Evolutionary conservation across 2,329 filamentous ascomycete genomes (phyloP), one percentile per base, ranked within the genome.

Genomic region (Diplocarpon mali): DNA sequence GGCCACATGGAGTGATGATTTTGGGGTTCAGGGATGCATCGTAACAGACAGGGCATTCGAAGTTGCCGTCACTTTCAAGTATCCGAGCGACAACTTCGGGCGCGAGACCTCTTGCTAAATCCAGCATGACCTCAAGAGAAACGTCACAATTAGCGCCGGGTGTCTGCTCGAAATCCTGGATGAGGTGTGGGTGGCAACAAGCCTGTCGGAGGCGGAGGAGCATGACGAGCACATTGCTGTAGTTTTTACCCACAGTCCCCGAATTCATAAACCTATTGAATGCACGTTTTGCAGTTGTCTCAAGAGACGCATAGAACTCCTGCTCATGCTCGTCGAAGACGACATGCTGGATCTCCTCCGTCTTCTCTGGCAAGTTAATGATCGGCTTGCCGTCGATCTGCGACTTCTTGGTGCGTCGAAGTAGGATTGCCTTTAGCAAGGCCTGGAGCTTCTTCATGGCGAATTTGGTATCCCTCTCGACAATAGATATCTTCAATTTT

Each of bases 41-140:
- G 47, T 84, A 80, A 61, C 88, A 95, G 15, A 92, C 79, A 0
- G 85, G 85, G 57, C 88, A 94, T 59, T 89, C 82, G 40, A 90
- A 85, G 2, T 46, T 45, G 28, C 44, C 51, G 11, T 59, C 53
- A 12, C 51, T 53, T 11, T 44, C 54, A 20, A 60, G 83, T 58
- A 92, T 72, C 6, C 85, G 76, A n/a, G 67, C 58, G 14, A 93
- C 70, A 11, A 86, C 83, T 13, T 75, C 67, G 0, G 62, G 53
- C 5, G 68, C 62, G 10, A 95, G 67, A 15, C 68, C 60, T 55
- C 75, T 73, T 1, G 86, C 85, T 15, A 85, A 70, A 2, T 71
- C 69, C 12, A 77, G 58, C 59, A 85, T 73, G 10, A 34, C 44
- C 5, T 32, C 30, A 5, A 32, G 30, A 4, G 30, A 5, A 9